phyloP scores from a whole-genome alignment of 2,329 filamentous ascomycete species.

The Fusarium incarnatum region DNA sequence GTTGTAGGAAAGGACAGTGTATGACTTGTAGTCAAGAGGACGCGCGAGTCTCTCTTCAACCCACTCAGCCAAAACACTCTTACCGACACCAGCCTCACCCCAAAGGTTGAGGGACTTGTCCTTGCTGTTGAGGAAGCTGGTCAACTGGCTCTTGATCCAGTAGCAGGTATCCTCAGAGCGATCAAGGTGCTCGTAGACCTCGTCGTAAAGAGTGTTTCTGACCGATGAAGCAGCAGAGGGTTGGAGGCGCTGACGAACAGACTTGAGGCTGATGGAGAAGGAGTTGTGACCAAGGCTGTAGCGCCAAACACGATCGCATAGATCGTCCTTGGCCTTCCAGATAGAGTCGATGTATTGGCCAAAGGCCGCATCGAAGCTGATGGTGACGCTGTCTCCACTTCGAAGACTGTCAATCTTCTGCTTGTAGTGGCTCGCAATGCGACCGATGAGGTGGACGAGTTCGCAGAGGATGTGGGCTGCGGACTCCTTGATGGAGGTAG shows the following conservation, averaged over 20 bases:
- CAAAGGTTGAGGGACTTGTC: slow-evolving; percentile 53
- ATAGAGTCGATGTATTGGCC: slow-evolving; percentile 51
- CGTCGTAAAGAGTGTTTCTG: slow-evolving; percentile 48
- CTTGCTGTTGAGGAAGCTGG: slow-evolving; percentile 51
- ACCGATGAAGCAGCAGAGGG: slow-evolving; percentile 45
- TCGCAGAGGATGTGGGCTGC: slow-evolving; percentile 52
- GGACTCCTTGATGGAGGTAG: slow-evolving; percentile 47
- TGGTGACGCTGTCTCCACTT: slow-evolving; percentile 37
- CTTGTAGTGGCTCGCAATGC: slow-evolving; percentile 52
- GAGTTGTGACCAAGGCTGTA: slow-evolving; percentile 48
- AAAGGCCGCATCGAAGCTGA: slow-evolving; percentile 54
- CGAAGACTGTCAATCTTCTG: slow-evolving; percentile 50
- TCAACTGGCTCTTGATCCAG: slow-evolving; percentile 53
- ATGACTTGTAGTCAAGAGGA: slow-evolving; percentile 51
- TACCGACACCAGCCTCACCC: slow-evolving; percentile 51
- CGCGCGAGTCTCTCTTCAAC: slow-evolving; percentile 55
- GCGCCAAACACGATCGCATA: slow-evolving; percentile 53
- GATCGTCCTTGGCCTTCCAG: slow-evolving; percentile 49
- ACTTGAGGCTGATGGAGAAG: slow-evolving; percentile 43
- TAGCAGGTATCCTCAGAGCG: slow-evolving; percentile 55
- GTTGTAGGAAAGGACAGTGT: slow-evolving; percentile 52
- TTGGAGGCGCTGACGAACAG: slow-evolving; percentile 50
- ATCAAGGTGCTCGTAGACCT: slow-evolving; percentile 53
- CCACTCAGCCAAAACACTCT: slow-evolving; percentile 55
- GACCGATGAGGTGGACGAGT: slow-evolving; percentile 51